Evolutionary conservation across 2,329 filamentous ascomycete species (phyloP), one percentile per base, ranked within the genome.

Genomic region (Onygenales sp.): DNA sequence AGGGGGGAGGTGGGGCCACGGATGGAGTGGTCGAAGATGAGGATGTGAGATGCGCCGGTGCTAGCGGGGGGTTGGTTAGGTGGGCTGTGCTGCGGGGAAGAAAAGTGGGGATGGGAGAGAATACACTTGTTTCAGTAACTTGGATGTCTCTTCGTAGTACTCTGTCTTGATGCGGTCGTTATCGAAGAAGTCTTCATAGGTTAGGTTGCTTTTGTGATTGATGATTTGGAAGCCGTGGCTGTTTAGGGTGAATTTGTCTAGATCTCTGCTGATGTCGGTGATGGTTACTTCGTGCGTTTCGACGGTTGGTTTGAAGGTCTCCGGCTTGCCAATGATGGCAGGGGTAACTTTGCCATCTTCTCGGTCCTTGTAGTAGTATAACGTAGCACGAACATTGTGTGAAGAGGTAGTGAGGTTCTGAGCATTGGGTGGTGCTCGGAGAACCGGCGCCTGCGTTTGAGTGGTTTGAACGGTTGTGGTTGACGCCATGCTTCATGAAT

Each of bases 21-120:
- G 56, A 77, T 75, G 4, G 74, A 77, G 56, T 77, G 75, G 60
- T 77, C 75, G 61, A 77, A 77, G 52, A 78, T 74, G 49, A 76
- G 66, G 34, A 77, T 64, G 3, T 67, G 64, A 27, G 67, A 69
- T 7, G 72, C 74, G 13, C 74, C 73, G 3, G 70, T 67, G 31
- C 70, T 70, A 34, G 36, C 36, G 13, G 36, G 9, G 36, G 6
- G 6, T 39, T 39, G 6, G 6, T 39, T 39, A 39, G 36, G 36
- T 10, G 36, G 36, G 21, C 21, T 36, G 21, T 8, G 37, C 13
- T 37, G 27, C 10, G n/a, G 31, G 4, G 39, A 6, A 21, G 4
- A n/a, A 52, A 17, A 49, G 14, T 48, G n/a, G 17, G 42, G 39
- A 9, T 4, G 17, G 3, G 10, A 13, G 42, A 33, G 4, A 27